Percentiles rank a stretch among this genome's conserved stretches.
Conservation (phyloP, 768 basidiomycete genomes). For the Podaxis carcinomalis region DNA sequence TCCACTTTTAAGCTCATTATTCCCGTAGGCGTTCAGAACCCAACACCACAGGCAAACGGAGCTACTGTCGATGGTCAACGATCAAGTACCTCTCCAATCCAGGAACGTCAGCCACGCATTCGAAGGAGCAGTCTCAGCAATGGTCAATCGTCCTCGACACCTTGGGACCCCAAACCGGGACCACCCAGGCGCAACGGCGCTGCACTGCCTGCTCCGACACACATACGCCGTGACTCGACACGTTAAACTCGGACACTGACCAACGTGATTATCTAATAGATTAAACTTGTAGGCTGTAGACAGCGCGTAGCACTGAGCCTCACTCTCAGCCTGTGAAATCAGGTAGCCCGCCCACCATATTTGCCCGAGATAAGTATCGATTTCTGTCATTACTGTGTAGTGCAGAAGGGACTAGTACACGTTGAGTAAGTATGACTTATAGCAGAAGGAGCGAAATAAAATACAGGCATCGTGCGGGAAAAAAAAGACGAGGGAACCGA, state of each 20-base stretch:
- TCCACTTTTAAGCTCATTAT: background rate
- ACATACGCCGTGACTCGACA: slow-evolving; percentile 1
- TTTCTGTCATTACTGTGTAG: slow-evolving; percentile 6
- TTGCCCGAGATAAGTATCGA: background rate
- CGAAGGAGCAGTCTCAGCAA: slow-evolving; percentile 2
- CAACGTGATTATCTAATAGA: background rate
- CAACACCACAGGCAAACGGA: background rate
- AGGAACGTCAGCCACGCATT: slow-evolving; percentile 4
- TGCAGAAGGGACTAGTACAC: slow-evolving; percentile 5
- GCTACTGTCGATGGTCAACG: background rate
- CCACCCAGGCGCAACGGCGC: slow-evolving; percentile 1
- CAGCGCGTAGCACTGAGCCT: background rate
- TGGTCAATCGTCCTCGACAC: background rate
- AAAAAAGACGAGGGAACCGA: slow-evolving; percentile 15
- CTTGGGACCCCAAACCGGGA: background rate
- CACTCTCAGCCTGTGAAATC: background rate
- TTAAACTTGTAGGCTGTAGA: background rate
- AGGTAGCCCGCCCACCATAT: background rate
- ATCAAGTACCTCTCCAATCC: background rate
- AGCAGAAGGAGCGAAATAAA: slow-evolving; percentile 9
- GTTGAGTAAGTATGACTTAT: slow-evolving; percentile 6
- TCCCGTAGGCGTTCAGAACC: background rate
- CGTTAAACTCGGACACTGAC: background rate
- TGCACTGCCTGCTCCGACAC: background rate
- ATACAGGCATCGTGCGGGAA: slow-evolving; percentile 14